phyloP scores from a whole-genome alignment of 306 rosid species.

The Urtica urens region DNA sequence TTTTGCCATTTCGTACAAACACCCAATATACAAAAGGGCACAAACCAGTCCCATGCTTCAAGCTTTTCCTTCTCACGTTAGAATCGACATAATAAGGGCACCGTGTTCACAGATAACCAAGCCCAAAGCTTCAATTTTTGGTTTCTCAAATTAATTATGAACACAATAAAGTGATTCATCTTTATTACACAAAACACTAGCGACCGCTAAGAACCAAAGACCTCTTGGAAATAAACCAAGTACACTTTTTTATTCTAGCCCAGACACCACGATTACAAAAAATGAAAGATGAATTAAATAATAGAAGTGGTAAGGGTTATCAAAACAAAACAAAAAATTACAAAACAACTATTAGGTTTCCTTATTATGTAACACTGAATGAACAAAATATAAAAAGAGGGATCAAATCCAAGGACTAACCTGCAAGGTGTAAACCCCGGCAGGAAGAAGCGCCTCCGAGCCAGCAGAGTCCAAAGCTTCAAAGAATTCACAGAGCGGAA shows the following conservation, averaged over 20 bases:
- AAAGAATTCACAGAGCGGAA: conserved; percentile 59
- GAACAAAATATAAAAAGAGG: too few species aligned
- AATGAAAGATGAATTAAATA: background rate
- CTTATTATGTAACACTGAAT: too few species aligned
- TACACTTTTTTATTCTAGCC: background rate
- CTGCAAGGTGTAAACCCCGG: conserved; percentile 90
- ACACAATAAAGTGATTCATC: too few species aligned
- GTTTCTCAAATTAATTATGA: too few species aligned
- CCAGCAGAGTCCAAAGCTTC: conserved; percentile 75
- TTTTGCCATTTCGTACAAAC: too few species aligned
- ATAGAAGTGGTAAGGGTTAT: background rate
- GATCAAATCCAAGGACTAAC: conserved; percentile 44
- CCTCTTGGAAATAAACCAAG: too few species aligned
- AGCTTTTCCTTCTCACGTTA: background rate
- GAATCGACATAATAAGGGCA: too few species aligned
- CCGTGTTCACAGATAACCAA: too few species aligned
- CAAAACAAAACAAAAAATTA: background rate
- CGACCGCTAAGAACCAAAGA: background rate
- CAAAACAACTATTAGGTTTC: too few species aligned
- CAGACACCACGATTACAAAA: background rate
- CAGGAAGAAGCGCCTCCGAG: conserved; percentile 50
- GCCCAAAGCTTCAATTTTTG: too few species aligned
- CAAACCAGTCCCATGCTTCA: background rate
- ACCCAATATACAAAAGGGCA: too few species aligned
- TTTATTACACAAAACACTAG: background rate